Evolutionary conservation across 2,329 filamentous ascomycete species (phyloP).

Genomic region (Scedosporium apiospermum): DNA sequence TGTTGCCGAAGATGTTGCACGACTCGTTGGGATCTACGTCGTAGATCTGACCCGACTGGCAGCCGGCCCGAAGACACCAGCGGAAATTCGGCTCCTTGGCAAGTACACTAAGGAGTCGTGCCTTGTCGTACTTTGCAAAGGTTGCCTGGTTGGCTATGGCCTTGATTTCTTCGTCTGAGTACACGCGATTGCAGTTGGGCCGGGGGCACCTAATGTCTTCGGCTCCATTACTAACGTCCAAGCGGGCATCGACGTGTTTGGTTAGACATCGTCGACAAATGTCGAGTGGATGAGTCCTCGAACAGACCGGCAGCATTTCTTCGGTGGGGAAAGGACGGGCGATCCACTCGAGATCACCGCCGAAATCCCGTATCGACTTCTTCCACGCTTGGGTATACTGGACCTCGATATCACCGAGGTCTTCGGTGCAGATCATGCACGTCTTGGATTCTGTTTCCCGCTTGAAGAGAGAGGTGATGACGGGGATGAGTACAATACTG

Average conservation of each 20-base stretch:
- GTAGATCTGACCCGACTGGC: conserved; percentile 15
- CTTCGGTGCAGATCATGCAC: conserved; percentile 11
- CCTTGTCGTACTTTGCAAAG: conserved; percentile 10
- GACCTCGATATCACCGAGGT: conserved; percentile 7
- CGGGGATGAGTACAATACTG: not conserved
- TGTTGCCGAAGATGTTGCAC: not conserved
- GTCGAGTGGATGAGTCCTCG: conserved; percentile 8
- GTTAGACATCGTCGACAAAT: conserved; percentile 11
- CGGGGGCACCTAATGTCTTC: conserved; percentile 9
- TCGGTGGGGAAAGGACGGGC: conserved; percentile 9
- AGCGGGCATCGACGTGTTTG: conserved; percentile 7
- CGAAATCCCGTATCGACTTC: not conserved
- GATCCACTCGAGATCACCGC: conserved; percentile 7
- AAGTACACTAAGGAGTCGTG: conserved; percentile 6
- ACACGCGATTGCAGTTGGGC: conserved; percentile 9
- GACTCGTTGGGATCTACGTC: conserved; percentile 1
- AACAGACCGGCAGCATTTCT: conserved; percentile 8
- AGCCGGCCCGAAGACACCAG: conserved; percentile 17
- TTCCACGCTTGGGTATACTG: not conserved
- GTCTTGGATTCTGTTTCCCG: not conserved
- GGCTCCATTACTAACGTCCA: conserved; percentile 9
- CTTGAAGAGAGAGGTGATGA: not conserved
- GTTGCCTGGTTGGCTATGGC: conserved; percentile 4
- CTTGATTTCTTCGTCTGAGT: conserved; percentile 10
- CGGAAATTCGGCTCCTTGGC: conserved; percentile 11